These are phyloP conservation scores for Populus ilicifolia DNA, from an alignment of 345 rosid species.

Conservation along the genomic window DNA sequence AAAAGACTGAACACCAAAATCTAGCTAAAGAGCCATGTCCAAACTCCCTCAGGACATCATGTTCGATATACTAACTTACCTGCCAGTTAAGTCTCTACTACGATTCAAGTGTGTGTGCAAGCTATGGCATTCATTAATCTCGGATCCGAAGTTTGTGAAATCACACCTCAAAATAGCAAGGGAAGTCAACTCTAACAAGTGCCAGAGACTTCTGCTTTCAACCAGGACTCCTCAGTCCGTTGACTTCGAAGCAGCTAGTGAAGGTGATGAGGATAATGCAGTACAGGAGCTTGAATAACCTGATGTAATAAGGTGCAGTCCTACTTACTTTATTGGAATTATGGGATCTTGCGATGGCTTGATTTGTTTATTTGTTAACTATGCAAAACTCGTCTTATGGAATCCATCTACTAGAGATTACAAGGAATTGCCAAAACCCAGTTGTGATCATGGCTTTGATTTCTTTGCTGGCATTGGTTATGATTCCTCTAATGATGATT, in stretches of 20 bases:
- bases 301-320: not conserved
- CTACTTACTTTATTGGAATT: not conserved
- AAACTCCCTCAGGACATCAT: not conserved
- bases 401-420: conserved; percentile 29
- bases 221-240: conserved; percentile 26
- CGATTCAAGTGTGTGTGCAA: not conserved
- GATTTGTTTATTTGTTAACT: conserved; percentile 25
- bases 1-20: not conserved
- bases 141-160: not conserved
- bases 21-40: not conserved
- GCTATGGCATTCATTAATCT: not conserved
- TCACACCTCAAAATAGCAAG: conserved; percentile 21
- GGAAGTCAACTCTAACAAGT: not conserved
- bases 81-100: conserved; percentile 3
- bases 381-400: conserved; percentile 27
- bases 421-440: conserved; percentile 22
- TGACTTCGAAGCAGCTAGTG: conserved; percentile 8
- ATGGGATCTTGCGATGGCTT: conserved; percentile 41
- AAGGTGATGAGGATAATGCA: not conserved
- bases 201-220: conserved; percentile 22
- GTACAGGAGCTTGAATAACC: not conserved
- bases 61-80: not conserved
- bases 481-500: conserved; percentile 27
- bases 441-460: not conserved
- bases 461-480: conserved; percentile 33